These are phyloP conservation scores for Aspergillus glaucus DNA, from an alignment of 2,329 filamentous ascomycete genomes.

Conservation along the genomic window DNA sequence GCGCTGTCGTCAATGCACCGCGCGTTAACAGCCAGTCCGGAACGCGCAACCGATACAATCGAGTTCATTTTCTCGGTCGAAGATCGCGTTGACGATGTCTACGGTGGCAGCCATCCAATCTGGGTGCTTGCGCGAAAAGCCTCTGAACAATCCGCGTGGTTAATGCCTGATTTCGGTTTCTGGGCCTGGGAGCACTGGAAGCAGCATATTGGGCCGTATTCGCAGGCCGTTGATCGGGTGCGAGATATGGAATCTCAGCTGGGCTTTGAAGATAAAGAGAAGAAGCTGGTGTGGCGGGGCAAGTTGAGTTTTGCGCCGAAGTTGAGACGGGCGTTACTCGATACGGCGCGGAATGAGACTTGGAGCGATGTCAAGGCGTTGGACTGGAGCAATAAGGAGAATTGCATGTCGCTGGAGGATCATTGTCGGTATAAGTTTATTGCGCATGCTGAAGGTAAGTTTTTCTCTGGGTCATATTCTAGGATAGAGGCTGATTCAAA, in stretches of 20 bases:
- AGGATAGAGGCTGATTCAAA: neutral
- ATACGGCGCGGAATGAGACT: conserved; percentile 25
- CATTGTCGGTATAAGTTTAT: conserved; percentile 6
- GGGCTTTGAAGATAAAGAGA: conserved; percentile 24
- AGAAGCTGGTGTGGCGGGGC: conserved; percentile 41
- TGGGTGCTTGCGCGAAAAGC: conserved; percentile 32
- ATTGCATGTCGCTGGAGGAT: conserved; percentile 4
- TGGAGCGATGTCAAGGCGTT: conserved; percentile 37
- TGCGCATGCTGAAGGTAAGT: conserved; percentile 41
- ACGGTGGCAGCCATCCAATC: conserved; percentile 24
- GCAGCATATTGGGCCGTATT: conserved; percentile 18
- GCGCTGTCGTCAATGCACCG: conserved; percentile 39
- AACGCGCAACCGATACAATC: conserved; percentile 31
- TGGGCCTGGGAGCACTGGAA: conserved; percentile 36
- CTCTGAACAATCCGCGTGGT: conserved; percentile 35
- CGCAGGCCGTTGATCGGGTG: conserved; percentile 15
- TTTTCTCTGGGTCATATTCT: neutral
- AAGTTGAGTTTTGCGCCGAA: conserved; percentile 29
- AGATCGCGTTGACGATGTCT: conserved; percentile 32
- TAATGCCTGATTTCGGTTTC: conserved; percentile 46
- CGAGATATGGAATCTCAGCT: conserved; percentile 4
- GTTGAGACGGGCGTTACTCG: conserved; percentile 27
- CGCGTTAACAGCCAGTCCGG: conserved; percentile 31
- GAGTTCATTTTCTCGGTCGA: conserved; percentile 38
- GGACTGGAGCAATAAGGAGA: conserved; percentile 2